Base-by-base conservation (phyloP, 371 early-diverging fungal genomes). In the Mortierella sp. region DNA sequence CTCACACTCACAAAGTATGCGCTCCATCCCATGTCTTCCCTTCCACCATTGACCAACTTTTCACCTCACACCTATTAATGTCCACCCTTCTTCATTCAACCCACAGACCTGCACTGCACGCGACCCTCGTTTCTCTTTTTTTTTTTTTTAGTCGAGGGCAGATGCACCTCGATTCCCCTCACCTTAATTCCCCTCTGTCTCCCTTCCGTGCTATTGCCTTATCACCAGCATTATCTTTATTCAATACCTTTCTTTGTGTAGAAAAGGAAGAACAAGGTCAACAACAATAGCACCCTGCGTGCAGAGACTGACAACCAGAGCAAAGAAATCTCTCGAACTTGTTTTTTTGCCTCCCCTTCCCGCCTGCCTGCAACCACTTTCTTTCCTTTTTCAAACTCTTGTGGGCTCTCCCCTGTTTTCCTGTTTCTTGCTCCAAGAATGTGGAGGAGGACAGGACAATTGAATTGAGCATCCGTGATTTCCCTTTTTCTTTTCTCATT, bases 381-480 rank as follows among this genome's bases (percentile, higher is more conserved):
- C 29, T 53, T 19, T 31, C 13, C 13, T 66, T 34, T 45, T 22
- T 66, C 40, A 26, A 14, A 34, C 34, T 3, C 37, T 22, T 61
- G 61, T 61, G 61, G 61, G 61, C 61, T 61, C 61, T 61, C 61
- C 61, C 61, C 61, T 37, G 61, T 61, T 31, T 5, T 9, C n/a
- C 64, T 63, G 16, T 61, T 26, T 63, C 34, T 63, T 40, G 9
- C 11, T 19, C 26, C 58, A 61, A 61, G 61, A 61, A 61, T 61
- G 61, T 61, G 61, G 61, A 61, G 61, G 34, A n/a, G n/a, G n/a
- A n/a, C n/a, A n/a, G n/a, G n/a, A n/a, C n/a, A n/a, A n/a, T n/a
- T 47, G 37, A 45, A 55, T 55, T 16, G 47, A 53, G 47, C 44
- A 73, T 73, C 55, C 73, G 58, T 73, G 55, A 40, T 73, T 50